Conservation (phyloP, 169 alveolate genomes). For the Perkinsus marinus region DNA sequence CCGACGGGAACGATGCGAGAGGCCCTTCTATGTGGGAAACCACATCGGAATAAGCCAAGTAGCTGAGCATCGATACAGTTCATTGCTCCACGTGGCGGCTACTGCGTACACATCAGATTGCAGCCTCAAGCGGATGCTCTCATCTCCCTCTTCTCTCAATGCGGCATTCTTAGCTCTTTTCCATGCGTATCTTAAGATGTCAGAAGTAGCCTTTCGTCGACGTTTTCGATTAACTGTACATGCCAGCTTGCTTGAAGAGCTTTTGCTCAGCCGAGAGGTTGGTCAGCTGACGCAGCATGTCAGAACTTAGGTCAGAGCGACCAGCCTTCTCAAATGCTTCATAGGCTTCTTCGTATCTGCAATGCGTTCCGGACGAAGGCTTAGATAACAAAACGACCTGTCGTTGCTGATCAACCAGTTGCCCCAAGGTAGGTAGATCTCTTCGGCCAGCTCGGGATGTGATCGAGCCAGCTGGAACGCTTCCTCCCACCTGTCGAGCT, state of each 20-base stretch:
- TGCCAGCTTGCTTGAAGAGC: not conserved
- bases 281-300: not conserved
- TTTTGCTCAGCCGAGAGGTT: not conserved
- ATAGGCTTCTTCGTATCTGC: slow-evolving; percentile 60
- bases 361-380: not conserved
- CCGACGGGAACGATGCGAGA: not conserved
- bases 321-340: slow-evolving; percentile 65
- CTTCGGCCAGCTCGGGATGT: slow-evolving; percentile 43
- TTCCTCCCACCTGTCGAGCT: slow-evolving; percentile 53
- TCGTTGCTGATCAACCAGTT: slow-evolving; percentile 57
- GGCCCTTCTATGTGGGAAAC: not conserved
- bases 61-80: not conserved
- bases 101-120: not conserved
- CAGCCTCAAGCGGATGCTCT: not conserved
- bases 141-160: not conserved
- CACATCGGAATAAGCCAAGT: not conserved
- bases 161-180: not conserved
- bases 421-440: slow-evolving; percentile 66
- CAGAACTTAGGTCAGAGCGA: slow-evolving; percentile 34
- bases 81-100: not conserved
- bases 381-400: not conserved
- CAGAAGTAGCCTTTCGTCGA: not conserved
- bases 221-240: not conserved
- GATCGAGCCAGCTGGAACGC: slow-evolving; percentile 57
- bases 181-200: not conserved